Percentiles rank a stretch among this genome's conserved stretches.
phyloP scores from a whole-genome alignment of 106 monocot genomes.

The Iris macrosiphon region DNA sequence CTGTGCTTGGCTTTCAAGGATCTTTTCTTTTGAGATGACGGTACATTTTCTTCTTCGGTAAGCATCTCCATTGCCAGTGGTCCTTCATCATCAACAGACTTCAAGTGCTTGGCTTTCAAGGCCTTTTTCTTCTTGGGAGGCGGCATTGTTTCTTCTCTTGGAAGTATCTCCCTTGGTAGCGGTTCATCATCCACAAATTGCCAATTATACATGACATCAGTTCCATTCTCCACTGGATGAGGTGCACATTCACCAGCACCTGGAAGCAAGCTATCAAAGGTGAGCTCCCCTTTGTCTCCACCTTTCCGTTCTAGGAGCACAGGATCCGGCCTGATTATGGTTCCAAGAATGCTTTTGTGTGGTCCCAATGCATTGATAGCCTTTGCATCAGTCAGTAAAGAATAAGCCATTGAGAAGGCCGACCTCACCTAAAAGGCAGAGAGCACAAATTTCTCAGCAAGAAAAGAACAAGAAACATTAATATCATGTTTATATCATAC shows the following conservation, averaged over 20 bases:
- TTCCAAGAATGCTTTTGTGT: conserved; percentile 67
- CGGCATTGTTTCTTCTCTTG: neutral
- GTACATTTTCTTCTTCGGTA: too few species aligned
- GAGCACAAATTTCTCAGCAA: too few species aligned
- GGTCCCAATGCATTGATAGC: conserved; percentile 37
- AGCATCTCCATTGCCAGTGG: too few species aligned
- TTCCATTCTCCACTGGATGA: conserved; percentile 15
- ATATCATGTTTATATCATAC: too few species aligned
- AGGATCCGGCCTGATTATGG: conserved; percentile 79
- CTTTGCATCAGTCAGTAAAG: conserved; percentile 55
- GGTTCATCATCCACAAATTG: conserved; percentile 77
- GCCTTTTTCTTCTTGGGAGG: conserved; percentile 24
- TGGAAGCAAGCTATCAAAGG: conserved; percentile 45
- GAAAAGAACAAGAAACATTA: too few species aligned
- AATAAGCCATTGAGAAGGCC: conserved; percentile 79
- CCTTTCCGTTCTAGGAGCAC: conserved; percentile 64
- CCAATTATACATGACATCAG: conserved; percentile 59
- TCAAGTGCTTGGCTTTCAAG: too few species aligned
- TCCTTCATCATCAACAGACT: too few species aligned
- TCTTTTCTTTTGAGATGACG: too few species aligned
- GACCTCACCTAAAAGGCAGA: conserved; percentile 63
- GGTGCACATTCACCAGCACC: conserved; percentile 46
- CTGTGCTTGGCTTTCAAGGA: conserved; percentile 6
- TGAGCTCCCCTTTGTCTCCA: conserved; percentile 41
- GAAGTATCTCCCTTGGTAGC: conserved; percentile 44